These are phyloP conservation scores for Cryptosporidium parvum DNA, from an alignment of 169 alveolate species.

Conservation along the genomic window DNA sequence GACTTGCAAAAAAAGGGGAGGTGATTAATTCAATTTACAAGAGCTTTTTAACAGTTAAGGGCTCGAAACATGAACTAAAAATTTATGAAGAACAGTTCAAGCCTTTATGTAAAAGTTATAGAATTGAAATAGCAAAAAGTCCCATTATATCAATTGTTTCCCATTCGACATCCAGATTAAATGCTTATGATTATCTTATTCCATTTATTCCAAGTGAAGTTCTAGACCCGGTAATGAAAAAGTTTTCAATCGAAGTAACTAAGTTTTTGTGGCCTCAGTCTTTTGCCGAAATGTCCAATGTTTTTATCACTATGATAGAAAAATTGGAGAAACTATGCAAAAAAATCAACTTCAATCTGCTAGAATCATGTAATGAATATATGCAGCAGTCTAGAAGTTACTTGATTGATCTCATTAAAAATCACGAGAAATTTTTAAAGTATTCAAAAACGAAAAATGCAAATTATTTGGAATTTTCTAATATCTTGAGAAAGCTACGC, in stretches of 20 bases:
- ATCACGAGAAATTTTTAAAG: constrained; percentile 29
- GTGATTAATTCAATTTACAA: constrained; percentile 56
- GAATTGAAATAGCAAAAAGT: constrained; percentile 54
- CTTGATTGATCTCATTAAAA: constrained; percentile 30
- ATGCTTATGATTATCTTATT: constrained; percentile 52
- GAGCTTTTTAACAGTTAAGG: constrained; percentile 48
- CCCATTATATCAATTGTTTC: constrained; percentile 62
- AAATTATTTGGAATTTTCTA: constrained; percentile 2
- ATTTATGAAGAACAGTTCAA: constrained; percentile 71
- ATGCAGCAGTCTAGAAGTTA: constrained; percentile 37
- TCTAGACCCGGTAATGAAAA: constrained; percentile 61
- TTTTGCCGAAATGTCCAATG: constrained; percentile 56
- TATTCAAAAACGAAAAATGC: constrained; percentile 2
- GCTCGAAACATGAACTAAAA: constrained; percentile 44
- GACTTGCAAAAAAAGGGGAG: constrained; percentile 47
- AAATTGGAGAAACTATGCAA: constrained; percentile 37
- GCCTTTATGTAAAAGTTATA: constrained; percentile 44
- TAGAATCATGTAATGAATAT: constrained; percentile 43
- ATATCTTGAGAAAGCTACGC: constrained; percentile 14
- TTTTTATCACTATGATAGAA: constrained; percentile 34
- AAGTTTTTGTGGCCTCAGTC: constrained; percentile 56
- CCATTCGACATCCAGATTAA: constrained; percentile 28
- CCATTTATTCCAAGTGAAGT: constrained; percentile 59
- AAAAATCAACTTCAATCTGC: constrained; percentile 4
- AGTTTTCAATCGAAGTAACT: constrained; percentile 46